These are phyloP conservation scores for Sphaerulina populicola DNA, from an alignment of 2,329 filamentous ascomycete species.

Conservation along the genomic window DNA sequence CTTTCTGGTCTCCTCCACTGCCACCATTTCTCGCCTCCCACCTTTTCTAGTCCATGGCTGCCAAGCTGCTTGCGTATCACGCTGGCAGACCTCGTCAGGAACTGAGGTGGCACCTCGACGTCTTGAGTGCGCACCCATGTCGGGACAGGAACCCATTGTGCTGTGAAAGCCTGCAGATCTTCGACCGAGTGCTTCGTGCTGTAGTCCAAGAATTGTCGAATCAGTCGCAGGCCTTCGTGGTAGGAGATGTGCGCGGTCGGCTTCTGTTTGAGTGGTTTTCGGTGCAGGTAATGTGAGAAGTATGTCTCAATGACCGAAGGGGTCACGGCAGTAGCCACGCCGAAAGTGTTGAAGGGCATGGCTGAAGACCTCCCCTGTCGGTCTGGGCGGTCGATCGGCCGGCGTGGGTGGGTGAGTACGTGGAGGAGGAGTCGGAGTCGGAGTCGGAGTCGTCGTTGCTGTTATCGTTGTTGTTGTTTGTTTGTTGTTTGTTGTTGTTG, in stretches of 20 bases:
- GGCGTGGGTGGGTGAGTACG: neutral
- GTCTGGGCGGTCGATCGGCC: neutral
- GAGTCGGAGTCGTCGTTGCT: neutral
- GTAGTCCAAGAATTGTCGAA: constrained; percentile 76
- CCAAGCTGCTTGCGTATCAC: constrained; percentile 68
- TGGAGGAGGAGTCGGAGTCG: neutral
- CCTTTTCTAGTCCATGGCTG: constrained; percentile 59
- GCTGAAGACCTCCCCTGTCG: neutral
- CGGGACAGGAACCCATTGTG: constrained; percentile 83
- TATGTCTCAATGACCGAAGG: constrained; percentile 82
- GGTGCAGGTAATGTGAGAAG: constrained; percentile 81
- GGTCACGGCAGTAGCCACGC: constrained; percentile 73
- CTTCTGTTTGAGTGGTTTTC: constrained; percentile 64
- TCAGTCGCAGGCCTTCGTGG: constrained; percentile 80
- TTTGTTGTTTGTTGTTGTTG: too few relatives aligned
- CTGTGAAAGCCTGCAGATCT: constrained; percentile 83
- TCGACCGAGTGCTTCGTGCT: constrained; percentile 86
- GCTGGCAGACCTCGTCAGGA: constrained; percentile 58
- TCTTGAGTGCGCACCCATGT: constrained; percentile 76
- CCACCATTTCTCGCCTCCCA: constrained; percentile 84
- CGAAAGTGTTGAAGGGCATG: constrained; percentile 68
- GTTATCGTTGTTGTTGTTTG: too few relatives aligned
- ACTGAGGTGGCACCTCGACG: constrained; percentile 55
- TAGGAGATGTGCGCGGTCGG: constrained; percentile 89
- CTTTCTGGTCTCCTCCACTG: constrained; percentile 65